Evolutionary conservation across 305 asterid genomes (phyloP), one percentile per base, ranked within the genome.

Genomic region (Fraxinus latifolia): DNA sequence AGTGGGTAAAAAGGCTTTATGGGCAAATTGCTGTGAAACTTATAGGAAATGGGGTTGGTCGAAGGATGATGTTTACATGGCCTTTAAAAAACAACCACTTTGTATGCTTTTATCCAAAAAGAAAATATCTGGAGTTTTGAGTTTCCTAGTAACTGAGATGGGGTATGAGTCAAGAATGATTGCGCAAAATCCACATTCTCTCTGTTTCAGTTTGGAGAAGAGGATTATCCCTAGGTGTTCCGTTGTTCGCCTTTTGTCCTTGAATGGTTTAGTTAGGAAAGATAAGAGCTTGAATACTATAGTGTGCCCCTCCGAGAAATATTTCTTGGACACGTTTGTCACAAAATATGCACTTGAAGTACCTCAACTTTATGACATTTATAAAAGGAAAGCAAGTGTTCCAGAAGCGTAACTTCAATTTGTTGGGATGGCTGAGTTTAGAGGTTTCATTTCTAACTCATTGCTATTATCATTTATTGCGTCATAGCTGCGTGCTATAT

Each of bases 21-120:
- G 88, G 86, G 74, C 39, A 11, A 75, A 29, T 70, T 79, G 83
- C 77, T 82, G 79, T 72, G 77, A 79, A 34, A 39, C 76, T 80
- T 85, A 83, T 47, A 83, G 77, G 42, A 77, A 76, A 31, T 85
- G 88, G 87, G 90, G 89, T 68, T 80, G 86, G 81, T 76, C 89
- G 0, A 77, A 82, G 37, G 83, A 81, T 55, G 82, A 87, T 53
- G 78, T 87, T 4, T 3, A 77, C 11, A 17, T 74, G 47, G 77
- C 84, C 23, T 87, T 83, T 76, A 78, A 83, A 83, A 80, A 60
- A 77, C 21, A 71, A 21, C 90, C 90, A 8, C 36, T 68, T 74
- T 80, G 86, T 74, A 87, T 87, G 88, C 44, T 76, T 29, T 5
- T 79, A 67, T 87, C 90, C 4, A 77, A 76, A 31, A 81, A 74